Percentiles rank a stretch among this genome's conserved stretches.
These are phyloP conservation scores for Fusarium irregulare DNA, from an alignment of 2,329 filamentous ascomycete species.

Conservation along the genomic window DNA sequence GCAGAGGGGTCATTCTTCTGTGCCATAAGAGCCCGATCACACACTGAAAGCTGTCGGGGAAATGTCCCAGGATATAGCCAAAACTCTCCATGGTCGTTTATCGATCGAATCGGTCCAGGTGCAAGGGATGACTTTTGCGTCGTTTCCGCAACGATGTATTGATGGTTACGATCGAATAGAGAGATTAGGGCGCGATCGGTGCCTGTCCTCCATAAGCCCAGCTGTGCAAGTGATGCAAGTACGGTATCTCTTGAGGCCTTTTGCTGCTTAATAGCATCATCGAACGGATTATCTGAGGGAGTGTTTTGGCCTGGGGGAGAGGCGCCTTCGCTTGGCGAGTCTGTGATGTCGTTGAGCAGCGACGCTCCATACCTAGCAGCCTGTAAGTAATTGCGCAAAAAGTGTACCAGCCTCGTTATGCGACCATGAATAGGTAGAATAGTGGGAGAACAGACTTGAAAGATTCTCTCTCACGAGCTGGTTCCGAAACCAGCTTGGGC, in stretches of 20 bases:
- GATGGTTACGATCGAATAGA: constrained; percentile 60
- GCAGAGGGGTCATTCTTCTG: not conserved
- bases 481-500: constrained; percentile 24
- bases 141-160: constrained; percentile 64
- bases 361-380: constrained; percentile 24
- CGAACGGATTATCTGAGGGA: not conserved
- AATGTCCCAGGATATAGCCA: constrained; percentile 45
- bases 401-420: not conserved
- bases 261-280: not conserved
- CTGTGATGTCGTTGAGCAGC: constrained; percentile 20
- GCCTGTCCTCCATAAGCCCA: constrained; percentile 58
- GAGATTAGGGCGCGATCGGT: constrained; percentile 60
- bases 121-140: constrained; percentile 53
- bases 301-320: not conserved
- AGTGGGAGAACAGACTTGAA: constrained; percentile 24
- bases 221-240: constrained; percentile 62
- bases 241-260: constrained; percentile 46
- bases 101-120: constrained; percentile 40
- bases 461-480: constrained; percentile 29
- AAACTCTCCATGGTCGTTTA: constrained; percentile 27
- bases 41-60: constrained; percentile 44
- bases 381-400: not conserved
- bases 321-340: constrained; percentile 15
- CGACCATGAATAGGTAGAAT: not conserved
- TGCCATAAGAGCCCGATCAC: constrained; percentile 44